Conservation (phyloP, 2,329 filamentous ascomycete genomes). For the Cytospora schulzeri region DNA sequence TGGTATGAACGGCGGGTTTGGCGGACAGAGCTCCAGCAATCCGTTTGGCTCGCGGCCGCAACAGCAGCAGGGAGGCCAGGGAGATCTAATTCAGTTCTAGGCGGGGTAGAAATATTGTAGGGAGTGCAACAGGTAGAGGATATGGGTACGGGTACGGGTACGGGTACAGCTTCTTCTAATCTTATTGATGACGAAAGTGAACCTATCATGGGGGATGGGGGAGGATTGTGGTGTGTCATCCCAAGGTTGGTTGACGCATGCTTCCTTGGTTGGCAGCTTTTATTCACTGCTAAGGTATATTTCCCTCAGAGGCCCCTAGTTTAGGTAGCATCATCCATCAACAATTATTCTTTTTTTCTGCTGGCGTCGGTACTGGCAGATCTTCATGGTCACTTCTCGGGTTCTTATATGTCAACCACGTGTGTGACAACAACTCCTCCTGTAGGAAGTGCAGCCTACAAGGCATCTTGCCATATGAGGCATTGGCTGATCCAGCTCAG, state of each 20-base stretch:
- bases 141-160: constrained; percentile 2
- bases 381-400: neutral
- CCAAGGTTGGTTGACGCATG: constrained; percentile 21
- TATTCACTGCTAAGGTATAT: constrained; percentile 22
- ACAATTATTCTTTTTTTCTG: constrained; percentile 18
- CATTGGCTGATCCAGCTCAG: no score
- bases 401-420: neutral
- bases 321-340: constrained; percentile 28
- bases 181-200: constrained; percentile 3
- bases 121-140: neutral
- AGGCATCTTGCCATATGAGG: neutral
- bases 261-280: constrained; percentile 12
- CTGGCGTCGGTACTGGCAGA: constrained; percentile 7
- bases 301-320: constrained; percentile 19
- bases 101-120: neutral
- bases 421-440: neutral
- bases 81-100: constrained; percentile 64
- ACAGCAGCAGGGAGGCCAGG: constrained; percentile 46
- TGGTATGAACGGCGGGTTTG: constrained; percentile 52
- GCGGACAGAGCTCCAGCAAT: constrained; percentile 52
- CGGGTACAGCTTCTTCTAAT: neutral
- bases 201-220: constrained; percentile 7
- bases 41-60: constrained; percentile 60
- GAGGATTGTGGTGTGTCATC: constrained; percentile 12
- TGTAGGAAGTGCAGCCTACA: neutral